These are phyloP conservation scores for Gentiana dahurica DNA, from an alignment of 257 asterid species.

Conservation along the genomic window DNA sequence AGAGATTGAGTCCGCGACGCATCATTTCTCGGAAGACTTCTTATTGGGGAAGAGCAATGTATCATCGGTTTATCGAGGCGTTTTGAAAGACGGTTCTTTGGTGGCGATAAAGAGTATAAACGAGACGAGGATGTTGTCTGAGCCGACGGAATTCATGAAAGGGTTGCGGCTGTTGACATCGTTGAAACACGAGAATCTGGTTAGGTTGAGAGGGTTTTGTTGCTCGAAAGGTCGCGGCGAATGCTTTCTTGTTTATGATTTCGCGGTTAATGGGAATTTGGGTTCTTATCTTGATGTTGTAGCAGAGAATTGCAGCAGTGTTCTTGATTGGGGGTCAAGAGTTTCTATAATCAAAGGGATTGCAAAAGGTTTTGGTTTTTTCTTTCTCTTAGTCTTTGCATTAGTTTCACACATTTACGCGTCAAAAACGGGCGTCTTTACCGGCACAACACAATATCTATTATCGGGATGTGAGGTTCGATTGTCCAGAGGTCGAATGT, in stretches of 20 bases:
- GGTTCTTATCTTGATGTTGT: conserved; percentile 51
- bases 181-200: conserved; percentile 63
- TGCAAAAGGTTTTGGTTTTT: conserved; percentile 58
- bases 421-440: too few species aligned
- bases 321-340: conserved; percentile 78
- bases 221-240: conserved; percentile 87
- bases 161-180: conserved; percentile 69
- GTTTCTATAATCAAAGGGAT: conserved; percentile 68
- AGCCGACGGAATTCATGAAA: conserved; percentile 64
- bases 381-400: background rate
- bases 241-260: conserved; percentile 70
- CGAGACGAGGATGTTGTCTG: conserved; percentile 69
- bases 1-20: conserved; percentile 91
- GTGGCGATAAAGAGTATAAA: conserved; percentile 71
- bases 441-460: too few species aligned
- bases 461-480: too few species aligned
- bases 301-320: conserved; percentile 14
- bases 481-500: too few species aligned
- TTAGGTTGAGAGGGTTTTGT: conserved; percentile 68
- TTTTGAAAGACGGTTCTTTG: conserved; percentile 60
- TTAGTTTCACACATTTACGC: background rate
- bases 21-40: conserved; percentile 70
- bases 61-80: conserved; percentile 67
- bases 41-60: conserved; percentile 76
- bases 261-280: conserved; percentile 58